These are phyloP conservation scores for Colletotrichum lentis DNA, from an alignment of 2,329 filamentous ascomycete genomes.

Conservation along the genomic window DNA sequence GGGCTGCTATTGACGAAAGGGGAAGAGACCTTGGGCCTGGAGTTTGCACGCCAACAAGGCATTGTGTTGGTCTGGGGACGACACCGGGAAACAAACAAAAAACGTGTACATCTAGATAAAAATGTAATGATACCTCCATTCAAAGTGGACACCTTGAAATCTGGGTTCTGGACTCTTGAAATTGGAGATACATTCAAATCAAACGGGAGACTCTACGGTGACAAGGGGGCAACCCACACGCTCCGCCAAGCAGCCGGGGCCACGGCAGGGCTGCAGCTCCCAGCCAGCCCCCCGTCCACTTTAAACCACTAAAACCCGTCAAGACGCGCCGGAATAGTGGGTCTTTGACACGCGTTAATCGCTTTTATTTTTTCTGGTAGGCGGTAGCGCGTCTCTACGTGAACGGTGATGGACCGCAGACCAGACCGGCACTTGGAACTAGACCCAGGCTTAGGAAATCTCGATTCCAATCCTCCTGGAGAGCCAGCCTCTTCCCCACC, in stretches of 20 bases:
- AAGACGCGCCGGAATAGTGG: slow-evolving; percentile 30
- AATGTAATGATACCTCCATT: slow-evolving; percentile 32
- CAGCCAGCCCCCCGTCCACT: slow-evolving; percentile 11
- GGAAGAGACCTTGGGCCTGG: slow-evolving; percentile 16
- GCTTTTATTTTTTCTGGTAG: not conserved
- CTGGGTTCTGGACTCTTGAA: not conserved
- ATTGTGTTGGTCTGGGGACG: slow-evolving; percentile 21
- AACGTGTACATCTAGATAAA: slow-evolving; percentile 27
- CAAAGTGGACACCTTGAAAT: not conserved
- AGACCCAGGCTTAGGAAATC: slow-evolving; percentile 19
- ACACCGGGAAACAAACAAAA: slow-evolving; percentile 24
- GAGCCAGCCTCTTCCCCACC: slow-evolving; percentile 16
- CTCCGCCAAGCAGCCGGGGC: slow-evolving; percentile 17
- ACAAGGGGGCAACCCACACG: slow-evolving; percentile 5
- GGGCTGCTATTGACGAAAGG: slow-evolving; percentile 23
- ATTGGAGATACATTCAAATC: not conserved
- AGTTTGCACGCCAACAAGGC: slow-evolving; percentile 31
- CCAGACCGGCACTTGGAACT: slow-evolving; percentile 24
- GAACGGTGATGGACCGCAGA: slow-evolving; percentile 32
- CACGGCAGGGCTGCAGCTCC: slow-evolving; percentile 33
- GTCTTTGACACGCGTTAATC: slow-evolving; percentile 24
- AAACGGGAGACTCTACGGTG: not conserved
- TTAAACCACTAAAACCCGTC: slow-evolving; percentile 24
- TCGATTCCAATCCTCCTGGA: slow-evolving; percentile 15
- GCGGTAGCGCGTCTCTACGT: slow-evolving; percentile 31